Evolutionary conservation across 345 rosid genomes (phyloP).

Genomic region (Syzygium jambos): DNA sequence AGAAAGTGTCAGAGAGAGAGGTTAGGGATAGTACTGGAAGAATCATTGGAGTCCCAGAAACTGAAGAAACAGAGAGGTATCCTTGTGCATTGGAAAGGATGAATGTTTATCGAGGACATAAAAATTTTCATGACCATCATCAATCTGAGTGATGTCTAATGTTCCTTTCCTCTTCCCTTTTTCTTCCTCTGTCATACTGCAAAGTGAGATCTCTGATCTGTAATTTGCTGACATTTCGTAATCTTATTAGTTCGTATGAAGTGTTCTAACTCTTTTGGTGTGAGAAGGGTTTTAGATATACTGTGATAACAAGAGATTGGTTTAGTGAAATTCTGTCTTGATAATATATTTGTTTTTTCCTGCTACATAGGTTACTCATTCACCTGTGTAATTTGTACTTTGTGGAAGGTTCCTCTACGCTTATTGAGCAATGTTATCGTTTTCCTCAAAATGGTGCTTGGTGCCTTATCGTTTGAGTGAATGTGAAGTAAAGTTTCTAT

Average conservation of each 20-base stretch:
- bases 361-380: not conserved
- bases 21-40: not conserved
- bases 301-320: no score
- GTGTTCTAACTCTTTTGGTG: not conserved
- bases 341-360: not conserved
- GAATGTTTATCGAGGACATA: not conserved
- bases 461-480: not conserved
- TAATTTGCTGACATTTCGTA: not conserved
- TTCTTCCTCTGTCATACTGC: not conserved
- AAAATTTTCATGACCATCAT: not conserved
- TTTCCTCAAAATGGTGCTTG: not conserved
- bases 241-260: not conserved
- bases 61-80: not conserved
- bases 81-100: not conserved
- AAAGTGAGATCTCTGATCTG: not conserved
- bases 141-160: not conserved
- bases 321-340: no score
- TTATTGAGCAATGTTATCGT: not conserved
- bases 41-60: not conserved
- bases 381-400: not conserved
- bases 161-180: not conserved
- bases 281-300: no score
- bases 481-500: not conserved
- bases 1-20: not conserved
- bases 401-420: accelerated